phyloP scores from a whole-genome alignment of 179 eudicot genomes.

The Beta lomatogona region DNA sequence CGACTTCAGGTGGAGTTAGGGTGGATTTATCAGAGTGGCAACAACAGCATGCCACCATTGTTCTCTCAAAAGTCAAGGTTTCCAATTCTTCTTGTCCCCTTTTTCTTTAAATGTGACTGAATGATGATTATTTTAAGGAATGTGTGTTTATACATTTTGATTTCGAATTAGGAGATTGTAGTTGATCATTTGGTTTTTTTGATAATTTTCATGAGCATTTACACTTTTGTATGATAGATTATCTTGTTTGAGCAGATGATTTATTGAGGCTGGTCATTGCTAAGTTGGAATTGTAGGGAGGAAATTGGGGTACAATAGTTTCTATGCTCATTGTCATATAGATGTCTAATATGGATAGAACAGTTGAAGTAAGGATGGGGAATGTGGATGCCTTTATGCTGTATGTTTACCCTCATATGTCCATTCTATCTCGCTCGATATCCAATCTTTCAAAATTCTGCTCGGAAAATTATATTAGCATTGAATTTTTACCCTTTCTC shows the following conservation, averaged over 20 bases:
- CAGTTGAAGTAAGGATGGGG: neutral
- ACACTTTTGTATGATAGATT: neutral
- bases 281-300: neutral
- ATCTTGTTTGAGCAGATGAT: neutral
- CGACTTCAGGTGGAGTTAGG: conserved; percentile 41
- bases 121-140: neutral
- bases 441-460: too few species aligned
- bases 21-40: conserved; percentile 91
- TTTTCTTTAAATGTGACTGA: neutral
- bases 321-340: neutral
- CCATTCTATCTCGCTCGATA: too few species aligned
- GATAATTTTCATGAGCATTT: conserved; percentile 1
- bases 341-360: neutral
- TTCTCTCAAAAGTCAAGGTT: conserved; percentile 84
- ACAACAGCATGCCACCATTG: conserved; percentile 68
- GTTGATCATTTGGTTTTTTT: neutral
- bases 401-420: neutral
- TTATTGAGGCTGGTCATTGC: neutral
- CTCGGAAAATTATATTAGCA: too few species aligned
- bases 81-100: neutral
- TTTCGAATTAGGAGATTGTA: neutral
- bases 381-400: neutral
- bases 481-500: too few species aligned
- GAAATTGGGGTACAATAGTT: neutral
- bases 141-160: neutral